Conservation (phyloP, 352 stramenopile genomes). For the Albugo laibachii region DNA sequence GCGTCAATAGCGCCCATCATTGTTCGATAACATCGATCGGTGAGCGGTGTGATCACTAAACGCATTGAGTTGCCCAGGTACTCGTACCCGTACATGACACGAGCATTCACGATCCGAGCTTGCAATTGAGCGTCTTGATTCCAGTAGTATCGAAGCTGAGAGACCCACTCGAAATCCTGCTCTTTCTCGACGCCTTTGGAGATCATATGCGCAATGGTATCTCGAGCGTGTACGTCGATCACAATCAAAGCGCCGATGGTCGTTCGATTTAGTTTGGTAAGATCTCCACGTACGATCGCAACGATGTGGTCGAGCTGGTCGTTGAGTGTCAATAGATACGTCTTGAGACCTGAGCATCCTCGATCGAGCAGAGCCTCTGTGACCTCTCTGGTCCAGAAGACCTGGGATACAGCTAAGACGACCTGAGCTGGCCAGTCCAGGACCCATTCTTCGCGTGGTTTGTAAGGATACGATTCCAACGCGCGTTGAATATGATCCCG, state of each 20-base stretch:
- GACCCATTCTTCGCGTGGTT: slow-evolving; percentile 77
- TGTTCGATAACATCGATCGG: slow-evolving; percentile 87
- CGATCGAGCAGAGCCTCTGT: slow-evolving; percentile 62
- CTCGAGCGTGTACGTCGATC: slow-evolving; percentile 83
- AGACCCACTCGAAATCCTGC: slow-evolving; percentile 87
- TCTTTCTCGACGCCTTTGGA: slow-evolving; percentile 73
- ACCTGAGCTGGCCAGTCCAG: slow-evolving; percentile 88
- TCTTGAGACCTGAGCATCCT: slow-evolving; percentile 41
- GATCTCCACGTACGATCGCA: slow-evolving; percentile 78
- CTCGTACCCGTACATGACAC: slow-evolving; percentile 77
- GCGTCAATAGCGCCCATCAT: slow-evolving; percentile 89
- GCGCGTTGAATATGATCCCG: slow-evolving; percentile 79
- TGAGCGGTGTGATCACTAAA: slow-evolving; percentile 89
- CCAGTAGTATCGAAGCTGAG: slow-evolving; percentile 89
- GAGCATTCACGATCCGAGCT: slow-evolving; percentile 76
- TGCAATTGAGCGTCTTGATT: slow-evolving; percentile 34
- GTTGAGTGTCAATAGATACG: slow-evolving; percentile 74
- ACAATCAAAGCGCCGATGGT: slow-evolving; percentile 85
- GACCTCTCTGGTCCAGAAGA: slow-evolving; percentile 90
- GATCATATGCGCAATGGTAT: slow-evolving; percentile 86
- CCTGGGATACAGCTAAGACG: slow-evolving; percentile 79
- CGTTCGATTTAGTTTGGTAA: slow-evolving; percentile 82
- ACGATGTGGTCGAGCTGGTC: slow-evolving; percentile 78
- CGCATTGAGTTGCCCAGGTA: slow-evolving; percentile 88
- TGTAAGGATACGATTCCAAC: slow-evolving; percentile 65